Evolutionary conservation across 1,284 basidiomycete genomes (phyloP), one percentile per base, ranked within the genome.

Genomic region (Trichosporon asahii): DNA sequence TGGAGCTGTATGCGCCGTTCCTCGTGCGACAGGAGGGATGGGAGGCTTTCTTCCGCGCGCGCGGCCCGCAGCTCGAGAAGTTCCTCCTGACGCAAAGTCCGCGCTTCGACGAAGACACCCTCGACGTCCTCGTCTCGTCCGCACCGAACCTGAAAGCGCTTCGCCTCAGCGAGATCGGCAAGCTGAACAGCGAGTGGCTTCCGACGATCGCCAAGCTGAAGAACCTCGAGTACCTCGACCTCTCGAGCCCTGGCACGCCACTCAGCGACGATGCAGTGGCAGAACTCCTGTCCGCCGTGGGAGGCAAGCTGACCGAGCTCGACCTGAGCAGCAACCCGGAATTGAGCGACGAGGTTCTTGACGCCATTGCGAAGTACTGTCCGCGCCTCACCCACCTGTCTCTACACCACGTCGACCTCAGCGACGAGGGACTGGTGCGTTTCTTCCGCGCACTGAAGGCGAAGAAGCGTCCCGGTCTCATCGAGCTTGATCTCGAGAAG

Each of bases 1-100:
- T 99, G 8, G 91, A 93, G 77, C 90, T 99, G 6, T 89, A 93
- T 29, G 96, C 92, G 0, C 93, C 94, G 0, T 98, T 94, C 83
- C 89, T 97, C 27, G 90, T 97, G 29, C 89, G 90, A 61, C 85
- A 88, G 7, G 85, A 88, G 6, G 88, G 88, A 0, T 98, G 96
- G 95, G 85, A 88, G 61, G 78, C 84, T 0, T 94, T 97, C 83
- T 89, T 98, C 82, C 82, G 87, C 60, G 79, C 87, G 0, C 87
- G 90, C 63, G 85, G 84, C n/a, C 86, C 87, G 2, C 67, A 75
- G n/a, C 86, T 98, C 6, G 86, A 89, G 74, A 87, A 87, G 14
- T 92, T 98, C 82, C 85, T 91, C 64, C 90, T 98, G 73, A 91
- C 88, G 0, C 92, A 94, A 79, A 93, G 91, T 72, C 94, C 95